Percentiles rank a stretch among this genome's conserved stretches.
Conservation (phyloP, 106 monocot genomes). For the Chionographis japonica region DNA sequence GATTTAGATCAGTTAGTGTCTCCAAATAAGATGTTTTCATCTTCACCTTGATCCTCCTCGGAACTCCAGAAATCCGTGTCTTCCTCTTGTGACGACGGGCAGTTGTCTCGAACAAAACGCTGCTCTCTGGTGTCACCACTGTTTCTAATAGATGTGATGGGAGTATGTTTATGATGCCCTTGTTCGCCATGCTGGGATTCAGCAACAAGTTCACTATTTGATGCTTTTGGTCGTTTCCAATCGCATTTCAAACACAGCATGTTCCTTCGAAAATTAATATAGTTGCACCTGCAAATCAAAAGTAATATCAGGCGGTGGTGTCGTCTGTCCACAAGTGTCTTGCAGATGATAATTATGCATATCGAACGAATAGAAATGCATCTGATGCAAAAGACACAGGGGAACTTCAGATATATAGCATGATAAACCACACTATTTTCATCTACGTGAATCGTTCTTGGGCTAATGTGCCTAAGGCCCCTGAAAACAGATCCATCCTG, state of each 20-base stretch:
- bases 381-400: no score
- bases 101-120: constrained; percentile 4
- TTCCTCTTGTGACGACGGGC: constrained; percentile 4
- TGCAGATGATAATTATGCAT: no score
- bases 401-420: no score
- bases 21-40: no score
- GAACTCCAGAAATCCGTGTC: constrained; percentile 29
- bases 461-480: no score
- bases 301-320: background rate
- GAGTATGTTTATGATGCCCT: constrained; percentile 1
- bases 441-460: no score
- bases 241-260: constrained; percentile 67
- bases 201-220: constrained; percentile 6
- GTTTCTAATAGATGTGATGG: constrained; percentile 30
- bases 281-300: constrained; percentile 58
- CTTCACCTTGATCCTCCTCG: constrained; percentile 5
- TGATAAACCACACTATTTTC: no score
- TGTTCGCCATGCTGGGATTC: constrained; percentile 4
- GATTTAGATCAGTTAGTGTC: no score
- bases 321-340: no score
- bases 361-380: no score
- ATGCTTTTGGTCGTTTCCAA: constrained; percentile 81
- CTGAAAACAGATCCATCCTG: no score
- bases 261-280: constrained; percentile 77
- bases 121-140: background rate